Evolutionary conservation across 106 monocot genomes (phyloP), one percentile per base, ranked within the genome.

Genomic region (Dioscorea dumetorum): DNA sequence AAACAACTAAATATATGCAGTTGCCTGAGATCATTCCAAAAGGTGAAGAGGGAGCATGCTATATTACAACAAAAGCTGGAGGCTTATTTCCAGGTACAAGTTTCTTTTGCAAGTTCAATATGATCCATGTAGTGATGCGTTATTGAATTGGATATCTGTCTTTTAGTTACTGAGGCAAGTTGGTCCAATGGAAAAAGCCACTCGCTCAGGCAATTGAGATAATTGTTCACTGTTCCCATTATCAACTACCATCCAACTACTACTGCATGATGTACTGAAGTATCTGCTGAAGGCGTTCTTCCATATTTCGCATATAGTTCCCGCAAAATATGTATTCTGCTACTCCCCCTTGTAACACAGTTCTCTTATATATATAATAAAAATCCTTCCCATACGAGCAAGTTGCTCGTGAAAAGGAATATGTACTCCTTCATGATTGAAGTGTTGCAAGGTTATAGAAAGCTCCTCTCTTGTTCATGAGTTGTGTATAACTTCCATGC

Each of bases 11-110:
- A 58, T 19, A 15, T 21, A 31, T 74, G 50, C 83, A 88, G 88
- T 62, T 95, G 91, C 65, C 14, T 66, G 70, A 88, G 52, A 72
- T 77, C 91, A 57, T 83, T 82, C 52, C 88, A 91, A 48, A 95
- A 80, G 58, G 68, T 84, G 83, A 95, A 95, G 74, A 88, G 74
- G 70, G 95, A 95, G 58, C 91, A 91, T 73, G 77, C 79, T 21
- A 73, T 62, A 50, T 62, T 95, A 74, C 88, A 76, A 52, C 95
- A 88, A 68, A 95, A 91, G 73, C 72, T 95, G 71, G 95, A 95
- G 34, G 64, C 74, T 60, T 95, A 95, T 75, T 95, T 95, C 61
- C 85, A 81, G 81, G 85, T 81, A 17, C 31, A 1, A 7, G 12
- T 22, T 20, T 34, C 17, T 69, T 13, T 51, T 32, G 19, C 31